Evolutionary conservation across 768 basidiomycete genomes (phyloP), one percentile per base, ranked within the genome.

Genomic region (Phlegmacium glaucopus): DNA sequence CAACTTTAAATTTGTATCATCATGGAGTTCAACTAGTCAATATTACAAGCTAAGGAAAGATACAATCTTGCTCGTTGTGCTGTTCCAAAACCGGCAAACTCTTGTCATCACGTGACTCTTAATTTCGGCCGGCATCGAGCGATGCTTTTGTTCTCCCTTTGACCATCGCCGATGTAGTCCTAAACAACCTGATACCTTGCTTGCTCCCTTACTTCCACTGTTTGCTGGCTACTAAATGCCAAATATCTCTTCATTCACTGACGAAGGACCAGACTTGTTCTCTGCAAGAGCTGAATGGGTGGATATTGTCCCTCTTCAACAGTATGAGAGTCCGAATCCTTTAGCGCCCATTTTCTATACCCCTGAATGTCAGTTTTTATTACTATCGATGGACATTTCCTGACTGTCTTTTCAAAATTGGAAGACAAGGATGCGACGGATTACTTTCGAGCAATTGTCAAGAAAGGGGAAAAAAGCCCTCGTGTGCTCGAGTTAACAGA

Each of bases 301-400:
- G 12, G 95, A 96, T 61, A 75, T 97, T 26, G 68, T 67, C 4
- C 92, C 94, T 0, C 58, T 94, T 11, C 72, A 80, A 16, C 95
- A 98, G 57, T 86, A 89, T 48, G 94, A 96, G 56, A 79, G 74
- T 15, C 64, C 78, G 27, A 78, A 80, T 50, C 88, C 93, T 1
- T 73, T 98, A 35, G 94, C 92, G 0, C 90, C 92, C 2, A 98
- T 99, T 64, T 83, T 94, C 61, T 99, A 99, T 61, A 81, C 82
- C 4, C 72, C 74, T 32, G 86, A 93, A 74, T 99, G 95, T 94
- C 47, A 61, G 90, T 75, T 22, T 22, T 22, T 22, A 22, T 22
- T 22, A 5, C 22, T 22, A 5, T 22, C 22, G 22, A 22, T 22
- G 22, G 22, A 22, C 22, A 22, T 22, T 22, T 22, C 22, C 22